Conservation (phyloP, 2,329 filamentous ascomycete genomes). For the Sarocladium oryzae region DNA sequence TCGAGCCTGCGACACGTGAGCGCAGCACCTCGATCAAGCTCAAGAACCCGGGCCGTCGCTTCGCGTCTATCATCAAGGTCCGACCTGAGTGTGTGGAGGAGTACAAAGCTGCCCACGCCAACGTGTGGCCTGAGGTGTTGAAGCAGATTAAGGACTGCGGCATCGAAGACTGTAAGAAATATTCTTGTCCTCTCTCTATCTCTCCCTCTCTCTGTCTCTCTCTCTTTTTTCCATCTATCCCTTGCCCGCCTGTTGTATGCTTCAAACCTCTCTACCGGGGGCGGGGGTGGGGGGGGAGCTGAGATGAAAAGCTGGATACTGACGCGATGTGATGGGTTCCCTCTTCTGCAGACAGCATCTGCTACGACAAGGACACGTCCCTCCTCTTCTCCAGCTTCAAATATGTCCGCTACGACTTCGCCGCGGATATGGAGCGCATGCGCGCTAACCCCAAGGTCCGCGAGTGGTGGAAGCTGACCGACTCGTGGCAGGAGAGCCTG, state of each 20-base stretch:
- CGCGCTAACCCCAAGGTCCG: slow-evolving; percentile 63
- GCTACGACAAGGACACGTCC: slow-evolving; percentile 54
- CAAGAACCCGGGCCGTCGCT: slow-evolving; percentile 42
- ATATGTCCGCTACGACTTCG: slow-evolving; percentile 68
- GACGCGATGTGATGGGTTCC: too few species aligned
- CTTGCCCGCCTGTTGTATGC: too few species aligned
- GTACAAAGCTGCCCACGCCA: slow-evolving; percentile 68
- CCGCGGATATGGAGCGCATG: slow-evolving; percentile 72
- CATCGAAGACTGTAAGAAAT: slow-evolving; percentile 60
- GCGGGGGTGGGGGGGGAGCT: too few species aligned
- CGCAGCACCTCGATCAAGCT: slow-evolving; percentile 4
- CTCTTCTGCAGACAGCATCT: slow-evolving; percentile 66
- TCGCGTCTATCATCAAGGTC: slow-evolving; percentile 68
- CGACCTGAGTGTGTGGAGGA: slow-evolving; percentile 58
- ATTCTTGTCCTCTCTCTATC: background rate
- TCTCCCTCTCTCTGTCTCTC: background rate
- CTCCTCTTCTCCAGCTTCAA: slow-evolving; percentile 73
- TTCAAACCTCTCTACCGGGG: too few species aligned
- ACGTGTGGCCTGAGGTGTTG: slow-evolving; percentile 72
- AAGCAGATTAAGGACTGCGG: slow-evolving; percentile 70
- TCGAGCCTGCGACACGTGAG: background rate
- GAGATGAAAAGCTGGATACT: too few species aligned
- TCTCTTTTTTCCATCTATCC: too few species aligned
- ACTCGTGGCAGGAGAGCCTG: slow-evolving; percentile 63
- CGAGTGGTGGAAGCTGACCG: slow-evolving; percentile 79